Evolutionary conservation across 306 rosid genomes (phyloP).

Genomic region (Adenanthera pavonina): DNA sequence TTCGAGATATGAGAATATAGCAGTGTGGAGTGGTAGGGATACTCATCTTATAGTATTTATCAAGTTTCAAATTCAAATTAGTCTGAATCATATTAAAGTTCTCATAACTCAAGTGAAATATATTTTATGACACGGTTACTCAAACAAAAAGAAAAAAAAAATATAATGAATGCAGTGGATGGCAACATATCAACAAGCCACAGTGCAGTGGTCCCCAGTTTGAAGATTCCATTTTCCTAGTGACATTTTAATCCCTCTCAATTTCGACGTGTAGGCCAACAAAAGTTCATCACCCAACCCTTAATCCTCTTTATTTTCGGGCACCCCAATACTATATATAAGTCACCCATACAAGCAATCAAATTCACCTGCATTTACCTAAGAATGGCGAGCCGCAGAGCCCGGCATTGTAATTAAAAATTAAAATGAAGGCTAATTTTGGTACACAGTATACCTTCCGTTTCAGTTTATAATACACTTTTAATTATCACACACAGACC

Average conservation of each 20-base stretch:
- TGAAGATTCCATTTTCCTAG: neutral
- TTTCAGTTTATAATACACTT: too few species aligned
- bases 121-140: too few species aligned
- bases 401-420: neutral
- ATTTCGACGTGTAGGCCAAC: neutral
- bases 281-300: neutral
- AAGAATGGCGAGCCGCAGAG: neutral
- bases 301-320: neutral
- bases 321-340: neutral
- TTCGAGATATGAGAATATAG: too few species aligned
- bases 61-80: too few species aligned
- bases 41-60: too few species aligned
- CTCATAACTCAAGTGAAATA: too few species aligned
- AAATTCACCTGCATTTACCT: constrained; percentile 30
- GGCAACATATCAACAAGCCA: neutral
- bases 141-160: too few species aligned
- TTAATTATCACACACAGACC: too few species aligned
- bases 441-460: too few species aligned
- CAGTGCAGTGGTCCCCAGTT: constrained; percentile 9
- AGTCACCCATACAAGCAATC: constrained; percentile 1
- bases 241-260: constrained; percentile 2
- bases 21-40: too few species aligned
- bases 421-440: neutral
- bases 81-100: too few species aligned
- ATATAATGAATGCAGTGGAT: neutral